Percentiles rank a stretch among this genome's conserved stretches.
phyloP scores from a whole-genome alignment of 140 eudicot species.

The Bidens hawaiensis region DNA sequence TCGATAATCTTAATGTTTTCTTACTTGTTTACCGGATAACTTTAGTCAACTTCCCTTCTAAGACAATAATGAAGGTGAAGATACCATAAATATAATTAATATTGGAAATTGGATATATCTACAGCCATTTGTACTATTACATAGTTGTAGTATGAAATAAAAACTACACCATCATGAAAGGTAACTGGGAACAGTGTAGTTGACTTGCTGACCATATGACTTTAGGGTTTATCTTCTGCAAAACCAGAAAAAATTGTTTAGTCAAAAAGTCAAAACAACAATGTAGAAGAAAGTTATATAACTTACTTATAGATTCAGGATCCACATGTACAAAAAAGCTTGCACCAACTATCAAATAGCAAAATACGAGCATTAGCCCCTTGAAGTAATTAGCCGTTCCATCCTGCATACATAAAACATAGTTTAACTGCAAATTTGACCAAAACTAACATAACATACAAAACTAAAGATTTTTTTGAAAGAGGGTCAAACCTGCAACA shows the following conservation, averaged over 20 bases:
- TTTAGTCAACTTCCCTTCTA: neutral
- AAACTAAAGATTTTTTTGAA: neutral
- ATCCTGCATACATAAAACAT: conserved; percentile 41
- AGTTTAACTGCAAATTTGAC: conserved; percentile 10
- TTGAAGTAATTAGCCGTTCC: conserved; percentile 85
- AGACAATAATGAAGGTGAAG: neutral
- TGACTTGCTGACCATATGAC: too few species aligned
- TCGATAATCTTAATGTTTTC: too few species aligned
- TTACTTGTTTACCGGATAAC: neutral
- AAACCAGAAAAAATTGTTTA: neutral
- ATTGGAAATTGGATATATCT: neutral
- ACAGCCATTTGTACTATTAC: neutral
- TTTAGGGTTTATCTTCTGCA: conserved; percentile 43
- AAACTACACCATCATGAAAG: neutral
- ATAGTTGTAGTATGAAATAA: neutral
- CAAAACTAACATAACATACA: neutral
- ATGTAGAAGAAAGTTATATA: neutral
- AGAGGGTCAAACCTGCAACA: conserved; percentile 66
- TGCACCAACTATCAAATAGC: conserved; percentile 83
- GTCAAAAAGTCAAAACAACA: neutral
- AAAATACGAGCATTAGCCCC: conserved; percentile 77
- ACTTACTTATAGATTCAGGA: conserved; percentile 53
- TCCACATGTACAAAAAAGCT: conserved; percentile 83
- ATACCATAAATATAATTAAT: neutral
- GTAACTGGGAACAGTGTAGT: neutral